A percentile compares a stretch with the other conserved stretches of the same genome.
Evolutionary conservation across 768 basidiomycete species (phyloP).

Genomic region (Lyophyllum decastes): DNA sequence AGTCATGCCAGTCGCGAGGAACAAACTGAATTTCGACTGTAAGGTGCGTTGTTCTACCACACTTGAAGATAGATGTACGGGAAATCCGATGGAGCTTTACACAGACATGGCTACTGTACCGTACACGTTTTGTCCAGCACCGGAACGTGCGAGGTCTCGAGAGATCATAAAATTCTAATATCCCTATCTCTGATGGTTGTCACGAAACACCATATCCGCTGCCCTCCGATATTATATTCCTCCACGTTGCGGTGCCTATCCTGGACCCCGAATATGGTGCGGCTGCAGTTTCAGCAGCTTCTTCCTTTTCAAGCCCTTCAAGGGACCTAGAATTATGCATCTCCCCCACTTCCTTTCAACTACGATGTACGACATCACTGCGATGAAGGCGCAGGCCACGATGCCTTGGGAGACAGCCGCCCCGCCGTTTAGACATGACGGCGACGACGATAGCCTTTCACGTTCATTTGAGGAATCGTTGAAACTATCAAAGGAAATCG

Average conservation of each 20-base stretch:
- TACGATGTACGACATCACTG: neutral
- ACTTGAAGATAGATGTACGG: too few relatives aligned
- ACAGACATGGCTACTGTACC: too few relatives aligned
- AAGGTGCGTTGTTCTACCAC: too few relatives aligned
- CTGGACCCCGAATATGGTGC: slow-evolving; percentile 6
- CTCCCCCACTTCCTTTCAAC: neutral
- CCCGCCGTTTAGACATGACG: slow-evolving; percentile 2
- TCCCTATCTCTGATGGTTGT: slow-evolving; percentile 5
- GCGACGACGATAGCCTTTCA: neutral
- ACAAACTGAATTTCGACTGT: too few relatives aligned
- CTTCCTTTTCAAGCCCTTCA: neutral
- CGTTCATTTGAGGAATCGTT: slow-evolving; percentile 41
- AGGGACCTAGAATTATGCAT: neutral
- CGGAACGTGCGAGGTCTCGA: too few relatives aligned
- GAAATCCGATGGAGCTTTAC: too few relatives aligned
- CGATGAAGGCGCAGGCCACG: neutral
- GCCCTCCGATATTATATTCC: neutral
- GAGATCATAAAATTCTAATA: neutral
- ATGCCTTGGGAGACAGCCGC: slow-evolving; percentile 5
- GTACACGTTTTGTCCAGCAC: too few relatives aligned
- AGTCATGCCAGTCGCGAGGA: too few relatives aligned
- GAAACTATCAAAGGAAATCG: slow-evolving; percentile 48
- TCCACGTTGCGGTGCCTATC: neutral
- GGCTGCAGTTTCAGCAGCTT: neutral
- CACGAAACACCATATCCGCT: slow-evolving; percentile 6